phyloP scores from a whole-genome alignment of 306 rosid species.

The Dalbergia cochinchinensis region DNA sequence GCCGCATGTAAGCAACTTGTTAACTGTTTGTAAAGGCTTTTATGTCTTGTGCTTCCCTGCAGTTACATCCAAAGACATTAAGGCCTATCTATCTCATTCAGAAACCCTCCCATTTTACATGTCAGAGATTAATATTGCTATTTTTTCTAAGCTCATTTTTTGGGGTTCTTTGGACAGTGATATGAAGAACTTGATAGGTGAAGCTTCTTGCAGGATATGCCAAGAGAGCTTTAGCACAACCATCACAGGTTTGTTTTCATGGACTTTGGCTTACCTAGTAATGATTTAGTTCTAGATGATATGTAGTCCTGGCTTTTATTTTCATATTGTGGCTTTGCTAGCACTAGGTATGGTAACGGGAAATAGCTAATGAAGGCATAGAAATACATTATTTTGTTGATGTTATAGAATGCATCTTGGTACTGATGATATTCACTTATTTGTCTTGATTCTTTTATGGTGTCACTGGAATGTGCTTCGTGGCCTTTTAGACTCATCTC shows the following conservation, averaged over 20 bases:
- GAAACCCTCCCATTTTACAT: not conserved
- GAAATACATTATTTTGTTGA: not conserved
- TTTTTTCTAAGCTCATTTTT: constrained; percentile 11
- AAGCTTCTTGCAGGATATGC: constrained; percentile 90
- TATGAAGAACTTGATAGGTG: constrained; percentile 95
- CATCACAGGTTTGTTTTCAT: constrained; percentile 68
- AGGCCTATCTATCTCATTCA: not conserved
- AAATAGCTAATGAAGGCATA: not conserved
- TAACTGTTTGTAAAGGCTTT: not conserved
- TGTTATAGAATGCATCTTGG: not conserved
- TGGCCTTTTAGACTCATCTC: constrained; percentile 21
- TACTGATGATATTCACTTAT: constrained; percentile 3
- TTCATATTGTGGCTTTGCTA: not conserved
- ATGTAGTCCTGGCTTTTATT: constrained; percentile 9
- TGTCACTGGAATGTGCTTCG: constrained; percentile 1
- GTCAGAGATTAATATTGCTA: constrained; percentile 5
- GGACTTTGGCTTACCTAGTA: not conserved
- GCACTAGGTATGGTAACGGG: not conserved
- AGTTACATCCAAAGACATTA: not conserved
- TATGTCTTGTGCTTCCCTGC: not conserved
- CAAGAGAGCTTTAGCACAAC: constrained; percentile 94
- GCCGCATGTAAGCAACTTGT: constrained; percentile 76
- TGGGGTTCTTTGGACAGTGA: constrained; percentile 65
- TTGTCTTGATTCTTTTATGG: not conserved
- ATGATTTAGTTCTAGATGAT: not conserved